phyloP scores from a whole-genome alignment of 352 stramenopile genomes.

The Globisporangium cystogenes region DNA sequence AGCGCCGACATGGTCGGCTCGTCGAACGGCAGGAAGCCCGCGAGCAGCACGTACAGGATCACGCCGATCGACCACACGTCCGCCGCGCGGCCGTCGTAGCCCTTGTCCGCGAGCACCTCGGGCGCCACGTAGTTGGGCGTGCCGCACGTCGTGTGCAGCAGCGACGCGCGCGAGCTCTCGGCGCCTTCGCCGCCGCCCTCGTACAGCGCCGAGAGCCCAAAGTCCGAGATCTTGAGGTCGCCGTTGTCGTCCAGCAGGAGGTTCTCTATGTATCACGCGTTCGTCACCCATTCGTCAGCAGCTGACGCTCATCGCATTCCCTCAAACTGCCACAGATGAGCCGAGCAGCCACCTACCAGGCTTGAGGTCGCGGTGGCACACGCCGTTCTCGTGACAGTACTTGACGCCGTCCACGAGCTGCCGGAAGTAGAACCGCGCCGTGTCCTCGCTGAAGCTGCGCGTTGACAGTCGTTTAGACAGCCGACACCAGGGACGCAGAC shows the following conservation, averaged over 20 bases:
- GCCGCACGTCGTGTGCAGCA: conserved; percentile 95
- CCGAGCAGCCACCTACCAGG: too few relatives aligned
- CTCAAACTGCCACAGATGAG: too few relatives aligned
- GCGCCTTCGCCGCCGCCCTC: conserved; percentile 77
- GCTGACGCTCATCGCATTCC: too few relatives aligned
- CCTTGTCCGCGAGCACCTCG: conserved; percentile 92
- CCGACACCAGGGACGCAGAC: conserved; percentile 8
- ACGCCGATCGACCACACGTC: conserved; percentile 98
- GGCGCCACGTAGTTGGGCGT: conserved; percentile 97
- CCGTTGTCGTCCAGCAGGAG: conserved; percentile 94
- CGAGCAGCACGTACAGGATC: conserved; percentile 96
- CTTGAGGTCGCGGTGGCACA: conserved; percentile 97
- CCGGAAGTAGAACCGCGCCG: conserved; percentile 97
- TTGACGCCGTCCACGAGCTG: conserved; percentile 96
- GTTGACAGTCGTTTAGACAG: background rate
- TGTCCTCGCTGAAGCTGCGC: conserved; percentile 92
- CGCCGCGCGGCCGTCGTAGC: conserved; percentile 90
- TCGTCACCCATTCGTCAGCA: too few relatives aligned
- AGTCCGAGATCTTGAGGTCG: conserved; percentile 99
- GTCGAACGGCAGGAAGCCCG: conserved; percentile 93
- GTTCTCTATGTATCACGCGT: too few relatives aligned
- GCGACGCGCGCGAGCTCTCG: conserved; percentile 82
- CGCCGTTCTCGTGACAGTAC: conserved; percentile 97
- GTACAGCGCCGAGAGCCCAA: conserved; percentile 95
- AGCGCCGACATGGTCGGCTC: conserved; percentile 94